Evolutionary conservation across 257 asterid species (phyloP).

Genomic region (Anisodus tanguticus): DNA sequence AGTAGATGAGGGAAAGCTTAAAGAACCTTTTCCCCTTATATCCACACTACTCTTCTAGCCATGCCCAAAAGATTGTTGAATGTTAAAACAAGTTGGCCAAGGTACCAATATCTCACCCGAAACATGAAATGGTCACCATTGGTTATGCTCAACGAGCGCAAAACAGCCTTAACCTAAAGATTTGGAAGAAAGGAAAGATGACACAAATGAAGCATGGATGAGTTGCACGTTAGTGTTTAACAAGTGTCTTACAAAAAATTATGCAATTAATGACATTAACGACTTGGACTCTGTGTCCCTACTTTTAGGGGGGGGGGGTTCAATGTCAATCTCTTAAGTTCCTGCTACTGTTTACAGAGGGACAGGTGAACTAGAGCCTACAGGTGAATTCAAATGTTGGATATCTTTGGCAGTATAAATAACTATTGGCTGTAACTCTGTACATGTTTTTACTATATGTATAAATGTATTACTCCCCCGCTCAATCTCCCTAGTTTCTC

Average conservation of each 20-base stretch:
- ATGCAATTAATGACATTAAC: background rate
- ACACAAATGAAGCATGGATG: background rate
- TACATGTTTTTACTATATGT: background rate
- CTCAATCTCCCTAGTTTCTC: too few relatives aligned
- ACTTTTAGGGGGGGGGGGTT: background rate
- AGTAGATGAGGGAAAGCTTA: background rate
- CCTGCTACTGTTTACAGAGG: background rate
- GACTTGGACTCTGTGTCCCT: background rate
- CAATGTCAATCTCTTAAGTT: background rate
- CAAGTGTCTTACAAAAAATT: background rate
- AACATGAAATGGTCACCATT: background rate
- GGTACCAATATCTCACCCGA: too few relatives aligned
- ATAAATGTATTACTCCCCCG: too few relatives aligned
- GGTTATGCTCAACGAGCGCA: background rate
- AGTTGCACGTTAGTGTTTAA: background rate
- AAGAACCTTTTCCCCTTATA: background rate
- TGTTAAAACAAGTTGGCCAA: background rate
- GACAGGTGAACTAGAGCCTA: conserved; percentile 1
- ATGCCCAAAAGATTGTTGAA: background rate
- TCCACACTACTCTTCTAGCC: background rate
- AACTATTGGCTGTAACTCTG: background rate
- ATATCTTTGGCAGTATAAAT: background rate
- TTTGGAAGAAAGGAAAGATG: background rate
- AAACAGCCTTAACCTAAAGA: background rate
- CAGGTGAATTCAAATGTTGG: background rate